A percentile compares a stretch with the other conserved stretches of the same genome.
Conservation (phyloP, 2,329 filamentous ascomycete genomes). For the Thielaviopsis musarum region DNA sequence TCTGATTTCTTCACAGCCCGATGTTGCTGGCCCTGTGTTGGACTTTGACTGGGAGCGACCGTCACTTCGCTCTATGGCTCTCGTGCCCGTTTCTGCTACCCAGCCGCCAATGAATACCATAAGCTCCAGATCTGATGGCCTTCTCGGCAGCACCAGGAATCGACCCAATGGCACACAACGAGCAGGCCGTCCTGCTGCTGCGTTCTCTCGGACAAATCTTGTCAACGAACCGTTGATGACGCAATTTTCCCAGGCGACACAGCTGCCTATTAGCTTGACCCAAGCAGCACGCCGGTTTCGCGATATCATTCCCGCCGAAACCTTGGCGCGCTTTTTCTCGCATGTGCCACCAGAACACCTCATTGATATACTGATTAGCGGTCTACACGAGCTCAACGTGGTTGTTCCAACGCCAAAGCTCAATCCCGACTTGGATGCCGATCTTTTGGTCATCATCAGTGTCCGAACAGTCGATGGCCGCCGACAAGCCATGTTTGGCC, state of each 20-base stretch:
- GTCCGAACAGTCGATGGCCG: conserved; percentile 60
- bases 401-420: conserved; percentile 40
- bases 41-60: conserved; percentile 83
- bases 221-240: conserved; percentile 72
- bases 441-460: conserved; percentile 41
- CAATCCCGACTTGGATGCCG: conserved; percentile 17
- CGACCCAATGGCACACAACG: background rate
- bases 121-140: conserved; percentile 1
- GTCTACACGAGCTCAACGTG: conserved; percentile 72
- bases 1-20: conserved; percentile 56
- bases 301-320: conserved; percentile 78
- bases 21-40: conserved; percentile 49
- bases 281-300: conserved; percentile 77
- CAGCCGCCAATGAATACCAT: conserved; percentile 27
- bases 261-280: conserved; percentile 68
- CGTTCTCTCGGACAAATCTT: conserved; percentile 43
- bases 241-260: conserved; percentile 68
- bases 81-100: conserved; percentile 27
- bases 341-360: conserved; percentile 58
- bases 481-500: conserved; percentile 55
- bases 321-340: conserved; percentile 85
- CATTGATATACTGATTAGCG: conserved; percentile 62
- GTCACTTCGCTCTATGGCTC: conserved; percentile 33
- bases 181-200: background rate
- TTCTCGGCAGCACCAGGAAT: conserved; percentile 14